phyloP scores from a whole-genome alignment of 2,329 filamentous ascomycete genomes.

The Sclerotinia borealis region DNA sequence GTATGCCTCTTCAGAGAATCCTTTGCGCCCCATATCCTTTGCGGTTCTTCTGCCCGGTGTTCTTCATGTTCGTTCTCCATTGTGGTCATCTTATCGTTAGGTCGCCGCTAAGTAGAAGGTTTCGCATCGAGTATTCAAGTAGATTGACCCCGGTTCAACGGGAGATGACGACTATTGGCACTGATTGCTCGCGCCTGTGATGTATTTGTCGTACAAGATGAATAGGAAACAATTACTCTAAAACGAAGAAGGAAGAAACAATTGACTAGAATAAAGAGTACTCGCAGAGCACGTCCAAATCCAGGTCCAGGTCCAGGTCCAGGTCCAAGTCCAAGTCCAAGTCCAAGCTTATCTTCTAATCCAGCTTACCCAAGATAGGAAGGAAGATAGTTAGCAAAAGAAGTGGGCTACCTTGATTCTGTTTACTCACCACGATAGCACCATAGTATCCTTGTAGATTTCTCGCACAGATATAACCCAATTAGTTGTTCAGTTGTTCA shows the following conservation, averaged over 20 bases:
- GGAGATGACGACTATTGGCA: not conserved
- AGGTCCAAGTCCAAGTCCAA: no score
- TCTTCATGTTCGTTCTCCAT: not conserved
- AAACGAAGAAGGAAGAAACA: not conserved
- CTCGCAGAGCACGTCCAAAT: no score
- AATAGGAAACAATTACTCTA: not conserved
- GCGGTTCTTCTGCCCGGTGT: not conserved
- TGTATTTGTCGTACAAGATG: not conserved
- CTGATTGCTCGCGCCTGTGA: not conserved
- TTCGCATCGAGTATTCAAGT: not conserved
- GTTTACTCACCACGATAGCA: not conserved
- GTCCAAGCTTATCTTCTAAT: not conserved
- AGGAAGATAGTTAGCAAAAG: not conserved
- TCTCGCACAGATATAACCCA: not conserved
- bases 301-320: no score
- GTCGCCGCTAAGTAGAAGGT: not conserved
- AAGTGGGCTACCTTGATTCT: not conserved
- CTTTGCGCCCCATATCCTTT: slow-evolving; percentile 23
- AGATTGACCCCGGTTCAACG: not conserved
- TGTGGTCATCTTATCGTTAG: slow-evolving; percentile 3
- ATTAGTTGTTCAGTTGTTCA: not conserved
- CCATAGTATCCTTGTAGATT: not conserved
- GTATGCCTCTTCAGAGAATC: slow-evolving; percentile 24
- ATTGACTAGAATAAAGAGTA: not conserved
- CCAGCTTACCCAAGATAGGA: not conserved